Percentiles rank a stretch among this genome's conserved stretches.
Evolutionary conservation across 108 stramenopile genomes (phyloP).

Genomic region (Epithemia pelagica): DNA sequence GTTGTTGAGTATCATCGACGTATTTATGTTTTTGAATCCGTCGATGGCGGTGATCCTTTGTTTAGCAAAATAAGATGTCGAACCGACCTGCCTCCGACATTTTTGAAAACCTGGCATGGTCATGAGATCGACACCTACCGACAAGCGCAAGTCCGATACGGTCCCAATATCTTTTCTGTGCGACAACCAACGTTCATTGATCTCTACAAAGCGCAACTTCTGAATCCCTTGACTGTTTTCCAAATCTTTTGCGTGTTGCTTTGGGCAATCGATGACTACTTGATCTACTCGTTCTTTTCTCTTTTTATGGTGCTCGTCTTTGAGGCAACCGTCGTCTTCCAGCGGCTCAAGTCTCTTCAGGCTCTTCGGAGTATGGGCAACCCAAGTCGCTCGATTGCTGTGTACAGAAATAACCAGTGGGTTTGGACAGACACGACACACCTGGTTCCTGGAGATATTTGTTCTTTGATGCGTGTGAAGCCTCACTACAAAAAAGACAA

Average conservation of each 20-base stretch:
- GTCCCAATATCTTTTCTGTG: constrained; percentile 82
- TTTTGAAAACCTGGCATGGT: constrained; percentile 72
- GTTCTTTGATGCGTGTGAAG: constrained; percentile 69
- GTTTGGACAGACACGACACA: constrained; percentile 51
- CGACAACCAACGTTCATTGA: constrained; percentile 85
- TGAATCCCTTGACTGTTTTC: constrained; percentile 91
- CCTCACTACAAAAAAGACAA: constrained; percentile 39
- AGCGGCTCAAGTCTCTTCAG: constrained; percentile 57
- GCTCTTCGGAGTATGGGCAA: constrained; percentile 81
- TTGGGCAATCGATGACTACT: constrained; percentile 96
- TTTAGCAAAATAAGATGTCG: constrained; percentile 89
- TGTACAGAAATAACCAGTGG: constrained; percentile 74
- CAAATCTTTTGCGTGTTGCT: constrained; percentile 87
- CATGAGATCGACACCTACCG: constrained; percentile 41
- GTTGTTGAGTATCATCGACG: constrained; percentile 91
- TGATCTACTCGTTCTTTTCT: constrained; percentile 88
- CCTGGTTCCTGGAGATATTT: constrained; percentile 91
- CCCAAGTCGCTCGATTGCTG: constrained; percentile 54
- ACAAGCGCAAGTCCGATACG: constrained; percentile 75
- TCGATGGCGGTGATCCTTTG: constrained; percentile 22
- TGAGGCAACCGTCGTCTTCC: constrained; percentile 90
- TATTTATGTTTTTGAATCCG: constrained; percentile 52
- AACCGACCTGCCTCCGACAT: constrained; percentile 58
- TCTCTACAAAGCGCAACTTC: constrained; percentile 89
- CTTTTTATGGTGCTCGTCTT: constrained; percentile 91